A percentile compares a stretch with the other conserved stretches of the same genome.
Evolutionary conservation across 2,329 filamentous ascomycete species (phyloP).

Genomic region (Nannizzia gypsea): DNA sequence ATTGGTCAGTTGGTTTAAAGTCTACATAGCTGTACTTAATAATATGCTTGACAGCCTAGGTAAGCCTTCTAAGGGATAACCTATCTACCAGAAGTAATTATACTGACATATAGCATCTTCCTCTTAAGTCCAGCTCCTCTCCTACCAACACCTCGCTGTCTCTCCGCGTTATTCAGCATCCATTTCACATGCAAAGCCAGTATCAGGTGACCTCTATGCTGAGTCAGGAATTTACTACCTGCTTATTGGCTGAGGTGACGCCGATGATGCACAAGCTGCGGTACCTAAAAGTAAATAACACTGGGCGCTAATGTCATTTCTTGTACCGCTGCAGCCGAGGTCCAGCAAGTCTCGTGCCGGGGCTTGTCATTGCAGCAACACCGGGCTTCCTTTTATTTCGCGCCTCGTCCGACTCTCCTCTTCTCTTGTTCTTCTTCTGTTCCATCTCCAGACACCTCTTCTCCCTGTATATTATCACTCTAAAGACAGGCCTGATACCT

Average conservation of each 20-base stretch:
- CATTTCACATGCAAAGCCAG: background rate
- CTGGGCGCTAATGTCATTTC: background rate
- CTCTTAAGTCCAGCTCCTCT: too few species aligned
- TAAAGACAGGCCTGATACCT: background rate
- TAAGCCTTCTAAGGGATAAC: too few species aligned
- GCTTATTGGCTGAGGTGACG: background rate
- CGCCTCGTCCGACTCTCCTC: background rate
- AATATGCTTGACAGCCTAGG: too few species aligned
- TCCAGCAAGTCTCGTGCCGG: background rate
- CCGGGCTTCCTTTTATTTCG: background rate
- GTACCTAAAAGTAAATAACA: background rate
- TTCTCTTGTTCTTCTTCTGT: slow-evolving; percentile 1
- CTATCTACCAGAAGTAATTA: too few species aligned
- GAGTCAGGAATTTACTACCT: background rate
- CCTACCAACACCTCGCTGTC: too few species aligned
- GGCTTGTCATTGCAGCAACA: background rate
- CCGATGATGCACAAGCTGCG: background rate
- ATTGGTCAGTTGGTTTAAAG: too few species aligned
- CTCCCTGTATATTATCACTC: background rate
- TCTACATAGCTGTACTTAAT: too few species aligned
- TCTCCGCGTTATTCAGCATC: too few species aligned
- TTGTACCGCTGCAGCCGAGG: background rate
- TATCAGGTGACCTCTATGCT: background rate
- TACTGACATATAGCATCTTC: too few species aligned
- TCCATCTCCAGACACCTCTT: slow-evolving; percentile 11